Conservation (phyloP, 225 moss, liverwort and hornwort genomes). For the Pseudoscleropodium purum region DNA sequence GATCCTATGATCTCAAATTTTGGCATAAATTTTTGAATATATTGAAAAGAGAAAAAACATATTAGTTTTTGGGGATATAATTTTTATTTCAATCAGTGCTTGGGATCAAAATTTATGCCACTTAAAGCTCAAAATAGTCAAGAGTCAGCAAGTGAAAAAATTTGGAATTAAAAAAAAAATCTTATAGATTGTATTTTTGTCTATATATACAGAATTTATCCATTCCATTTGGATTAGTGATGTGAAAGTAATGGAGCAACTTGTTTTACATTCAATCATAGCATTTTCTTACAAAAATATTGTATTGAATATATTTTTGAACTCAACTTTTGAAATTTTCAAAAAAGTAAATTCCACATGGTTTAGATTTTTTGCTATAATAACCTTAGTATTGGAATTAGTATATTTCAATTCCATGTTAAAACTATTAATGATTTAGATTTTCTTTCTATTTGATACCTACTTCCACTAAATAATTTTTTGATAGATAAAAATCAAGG, state of each 20-base stretch:
- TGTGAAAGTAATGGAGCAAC: not conserved
- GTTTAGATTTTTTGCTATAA: not conserved
- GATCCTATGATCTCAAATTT: no score
- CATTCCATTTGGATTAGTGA: not conserved
- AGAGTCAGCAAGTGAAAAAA: no score
- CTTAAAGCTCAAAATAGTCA: no score
- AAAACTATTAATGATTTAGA: not conserved
- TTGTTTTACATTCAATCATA: not conserved
- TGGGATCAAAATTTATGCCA: no score
- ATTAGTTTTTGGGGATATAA: no score
- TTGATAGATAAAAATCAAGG: not conserved
- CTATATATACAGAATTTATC: not conserved
- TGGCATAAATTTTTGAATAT: no score
- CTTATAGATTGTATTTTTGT: not conserved
- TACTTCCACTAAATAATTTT: not conserved
- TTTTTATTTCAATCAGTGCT: no score
- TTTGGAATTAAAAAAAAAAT: no score
- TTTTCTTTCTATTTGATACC: not conserved
- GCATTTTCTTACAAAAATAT: not conserved
- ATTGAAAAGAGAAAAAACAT: no score
- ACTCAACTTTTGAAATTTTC: not conserved
- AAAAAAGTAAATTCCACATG: no score
- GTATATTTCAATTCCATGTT: not conserved
- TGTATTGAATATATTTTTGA: rapidly evolving
- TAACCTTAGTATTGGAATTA: not conserved